Conservation (phyloP, 768 basidiomycete genomes). For the Candolleomyces aberdarensis region DNA sequence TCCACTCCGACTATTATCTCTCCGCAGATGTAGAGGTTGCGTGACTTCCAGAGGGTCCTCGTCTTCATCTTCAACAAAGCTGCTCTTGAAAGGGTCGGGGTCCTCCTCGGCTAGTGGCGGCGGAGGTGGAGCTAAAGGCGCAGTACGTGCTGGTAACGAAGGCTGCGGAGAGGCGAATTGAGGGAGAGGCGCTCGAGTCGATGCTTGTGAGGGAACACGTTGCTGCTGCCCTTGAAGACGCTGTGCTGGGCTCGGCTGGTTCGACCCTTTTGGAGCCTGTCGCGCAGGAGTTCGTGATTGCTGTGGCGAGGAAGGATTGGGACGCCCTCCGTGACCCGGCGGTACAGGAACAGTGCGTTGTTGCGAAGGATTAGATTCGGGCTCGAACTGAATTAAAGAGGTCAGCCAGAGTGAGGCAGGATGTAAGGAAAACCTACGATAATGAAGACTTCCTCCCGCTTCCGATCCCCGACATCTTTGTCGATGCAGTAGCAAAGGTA, state of each 20-base stretch:
- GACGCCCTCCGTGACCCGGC: background rate
- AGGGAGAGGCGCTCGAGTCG: background rate
- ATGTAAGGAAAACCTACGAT: constrained; percentile 25
- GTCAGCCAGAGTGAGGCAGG: background rate
- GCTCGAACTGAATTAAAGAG: constrained; percentile 27
- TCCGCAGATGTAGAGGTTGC: background rate
- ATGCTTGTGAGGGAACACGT: background rate
- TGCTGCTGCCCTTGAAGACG: constrained; percentile 8
- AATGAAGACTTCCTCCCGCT: constrained; percentile 40
- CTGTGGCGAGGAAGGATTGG: constrained; percentile 10
- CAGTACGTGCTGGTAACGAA: background rate
- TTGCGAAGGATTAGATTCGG: constrained; percentile 4
- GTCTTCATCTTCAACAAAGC: constrained; percentile 18
- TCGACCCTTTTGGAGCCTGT: background rate
- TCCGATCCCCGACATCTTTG: constrained; percentile 38
- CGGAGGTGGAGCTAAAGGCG: constrained; percentile 1
- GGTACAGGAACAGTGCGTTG: constrained; percentile 1
- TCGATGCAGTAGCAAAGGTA: constrained; percentile 51
- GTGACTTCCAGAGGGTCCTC: background rate
- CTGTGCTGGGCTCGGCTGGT: background rate
- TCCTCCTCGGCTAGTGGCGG: constrained; percentile 25
- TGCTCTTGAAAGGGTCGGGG: constrained; percentile 40
- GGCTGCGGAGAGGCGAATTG: background rate
- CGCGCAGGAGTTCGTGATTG: background rate
- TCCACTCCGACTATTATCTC: background rate